Base-by-base conservation (phyloP, 2,329 filamentous ascomycete species). In the Tolypocladium guangdongense region DNA sequence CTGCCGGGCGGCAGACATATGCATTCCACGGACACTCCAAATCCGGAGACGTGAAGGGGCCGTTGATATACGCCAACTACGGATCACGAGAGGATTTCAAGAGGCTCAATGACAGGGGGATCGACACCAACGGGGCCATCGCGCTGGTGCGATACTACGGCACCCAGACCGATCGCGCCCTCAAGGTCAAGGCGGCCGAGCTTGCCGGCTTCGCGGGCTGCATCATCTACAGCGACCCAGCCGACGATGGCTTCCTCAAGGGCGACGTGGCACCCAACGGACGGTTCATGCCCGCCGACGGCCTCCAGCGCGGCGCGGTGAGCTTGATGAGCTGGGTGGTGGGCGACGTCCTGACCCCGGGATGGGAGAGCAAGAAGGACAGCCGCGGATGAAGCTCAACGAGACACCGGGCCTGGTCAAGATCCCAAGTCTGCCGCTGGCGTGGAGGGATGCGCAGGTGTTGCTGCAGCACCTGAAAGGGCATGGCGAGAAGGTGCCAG, bases 181-280 rank as follows among this genome's bases (percentile, higher is more conserved):
- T 95, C 61, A 96, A 97, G 68, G 81, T 99, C 62, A 95, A 92
- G 71, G 88, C 88, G 11, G 93, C 93, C 1, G 88, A 96, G 69
- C 68, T 89, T 61, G 88, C 87, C 16, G 93, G 93, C 2, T 93
- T 90, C 58, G 83, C 78, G 2, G 93, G 92, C 16, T 95, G 90
- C 62, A 81, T 99, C 53, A 88, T 96, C 54, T 99, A 96, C 73
- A 95, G 86, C 51, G 93, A 97, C 65, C 92, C 92, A 0, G 78
- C 79, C 1, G 87, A 96, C 50, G 87, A 95, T 64, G 90, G 90
- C 1, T 93, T 91, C 62, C 68, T 80, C 32, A 81, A 81, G 59
- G 91, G 90, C 4, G 75, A 83, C 1, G 77, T 82, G 0, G 90
- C 85, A 59, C 91, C 92, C 0, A 75, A 87, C 27, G 91, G 90